Conservation (phyloP, 176 grass and related monocot species). For the Musa schizocarpa region DNA sequence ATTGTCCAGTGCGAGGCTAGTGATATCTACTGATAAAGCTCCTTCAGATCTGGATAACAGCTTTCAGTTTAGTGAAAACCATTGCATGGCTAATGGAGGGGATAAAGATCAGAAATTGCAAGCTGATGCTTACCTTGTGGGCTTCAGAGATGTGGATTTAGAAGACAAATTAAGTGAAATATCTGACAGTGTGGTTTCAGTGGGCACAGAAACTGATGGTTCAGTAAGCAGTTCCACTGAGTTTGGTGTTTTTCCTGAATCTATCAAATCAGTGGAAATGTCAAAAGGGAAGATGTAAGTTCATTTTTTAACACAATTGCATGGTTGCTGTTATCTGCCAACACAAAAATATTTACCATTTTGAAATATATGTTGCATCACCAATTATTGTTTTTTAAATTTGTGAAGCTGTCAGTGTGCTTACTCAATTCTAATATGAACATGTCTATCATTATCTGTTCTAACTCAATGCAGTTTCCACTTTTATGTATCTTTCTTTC, state of each 20-base stretch:
- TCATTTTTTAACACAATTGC: background rate
- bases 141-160: constrained; percentile 36
- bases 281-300: constrained; percentile 32
- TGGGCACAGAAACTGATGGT: constrained; percentile 56
- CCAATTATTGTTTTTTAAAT: background rate
- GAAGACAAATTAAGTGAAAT: constrained; percentile 53
- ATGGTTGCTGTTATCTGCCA: background rate
- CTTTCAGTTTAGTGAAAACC: constrained; percentile 23
- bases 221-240: constrained; percentile 56
- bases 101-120: constrained; percentile 1
- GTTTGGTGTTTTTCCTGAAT: constrained; percentile 20
- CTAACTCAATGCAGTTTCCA: background rate
- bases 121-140: constrained; percentile 23
- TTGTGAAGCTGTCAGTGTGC: background rate
- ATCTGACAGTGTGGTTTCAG: constrained; percentile 57
- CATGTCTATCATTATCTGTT: background rate
- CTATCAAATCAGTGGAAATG: constrained; percentile 22
- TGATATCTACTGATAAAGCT: constrained; percentile 16
- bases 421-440: background rate
- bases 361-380: background rate
- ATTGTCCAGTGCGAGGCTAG: constrained; percentile 23
- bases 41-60: constrained; percentile 23
- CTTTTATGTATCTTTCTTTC: background rate
- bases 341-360: background rate
- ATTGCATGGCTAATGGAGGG: constrained; percentile 24